Evolutionary conservation across 2,329 filamentous ascomycete species (phyloP).

Genomic region (Ceratocystis harringtonii): DNA sequence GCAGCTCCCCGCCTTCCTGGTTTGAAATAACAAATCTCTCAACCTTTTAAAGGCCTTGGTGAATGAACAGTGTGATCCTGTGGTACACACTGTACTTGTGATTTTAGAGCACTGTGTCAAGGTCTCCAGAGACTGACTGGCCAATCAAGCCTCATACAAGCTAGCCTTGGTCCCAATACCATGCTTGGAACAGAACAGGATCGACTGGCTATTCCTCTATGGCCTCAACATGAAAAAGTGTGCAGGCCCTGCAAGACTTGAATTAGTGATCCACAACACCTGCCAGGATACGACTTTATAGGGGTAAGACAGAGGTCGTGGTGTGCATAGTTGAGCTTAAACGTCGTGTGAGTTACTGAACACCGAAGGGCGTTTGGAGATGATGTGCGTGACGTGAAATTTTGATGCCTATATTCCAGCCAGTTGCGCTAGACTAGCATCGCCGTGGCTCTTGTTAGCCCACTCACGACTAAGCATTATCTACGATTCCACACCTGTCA

Average conservation of each 20-base stretch:
- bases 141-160: neutral
- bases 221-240: neutral
- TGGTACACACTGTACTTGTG: neutral
- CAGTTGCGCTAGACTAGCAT: too few relatives aligned
- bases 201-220: neutral
- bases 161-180: neutral
- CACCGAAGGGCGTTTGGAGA: too few relatives aligned
- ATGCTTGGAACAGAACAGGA: neutral
- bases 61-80: neutral
- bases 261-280: neutral
- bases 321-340: too few relatives aligned
- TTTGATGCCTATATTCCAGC: too few relatives aligned
- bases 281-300: neutral
- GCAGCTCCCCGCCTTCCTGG: constrained; percentile 1
- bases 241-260: neutral
- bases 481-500: too few relatives aligned
- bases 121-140: neutral
- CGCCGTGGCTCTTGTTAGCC: too few relatives aligned
- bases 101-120: neutral
- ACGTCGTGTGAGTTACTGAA: too few relatives aligned
- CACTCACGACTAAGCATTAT: too few relatives aligned
- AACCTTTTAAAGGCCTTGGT: neutral
- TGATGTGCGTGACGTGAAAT: too few relatives aligned
- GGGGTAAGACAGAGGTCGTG: neutral
- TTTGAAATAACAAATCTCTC: constrained; percentile 2